A percentile compares a stretch with the other conserved stretches of the same genome.
Evolutionary conservation across 225 moss, liverwort and hornwort genomes (phyloP).

Genomic region (Rhytidiadelphus loreus): DNA sequence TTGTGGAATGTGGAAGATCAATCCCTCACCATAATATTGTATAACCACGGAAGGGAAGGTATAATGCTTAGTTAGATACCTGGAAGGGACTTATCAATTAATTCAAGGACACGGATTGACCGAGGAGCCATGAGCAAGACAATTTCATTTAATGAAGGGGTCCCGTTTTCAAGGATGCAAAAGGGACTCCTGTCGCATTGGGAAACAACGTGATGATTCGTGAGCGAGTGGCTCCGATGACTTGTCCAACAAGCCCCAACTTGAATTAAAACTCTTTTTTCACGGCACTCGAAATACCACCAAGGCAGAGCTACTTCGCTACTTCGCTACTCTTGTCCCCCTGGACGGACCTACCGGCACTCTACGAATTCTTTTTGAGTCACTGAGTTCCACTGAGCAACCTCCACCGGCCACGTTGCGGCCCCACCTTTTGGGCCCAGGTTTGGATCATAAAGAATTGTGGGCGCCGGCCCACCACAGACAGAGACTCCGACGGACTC

Average conservation of each 20-base stretch:
- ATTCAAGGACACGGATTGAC: neutral
- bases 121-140: neutral
- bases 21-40: neutral
- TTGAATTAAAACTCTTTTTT: neutral
- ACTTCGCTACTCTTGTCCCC: no score
- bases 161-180: neutral
- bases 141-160: neutral
- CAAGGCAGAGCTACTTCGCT: no score
- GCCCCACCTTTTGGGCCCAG: neutral
- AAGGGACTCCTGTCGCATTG: neutral
- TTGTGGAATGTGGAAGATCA: neutral
- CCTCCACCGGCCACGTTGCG: neutral
- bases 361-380: neutral
- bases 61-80: neutral
- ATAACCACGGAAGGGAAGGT: neutral
- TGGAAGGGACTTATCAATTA: neutral
- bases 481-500: neutral
- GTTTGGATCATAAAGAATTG: neutral
- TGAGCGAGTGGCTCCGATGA: neutral
- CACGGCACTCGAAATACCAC: neutral
- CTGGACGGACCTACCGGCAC: neutral
- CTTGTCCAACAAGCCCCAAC: neutral
- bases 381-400: neutral
- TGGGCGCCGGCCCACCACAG: conserved; percentile 5
- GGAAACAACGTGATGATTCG: no score